Percentiles rank a stretch among this genome's conserved stretches.
Evolutionary conservation across 2,329 filamentous ascomycete genomes (phyloP).

Genomic region (Apiospora marii): DNA sequence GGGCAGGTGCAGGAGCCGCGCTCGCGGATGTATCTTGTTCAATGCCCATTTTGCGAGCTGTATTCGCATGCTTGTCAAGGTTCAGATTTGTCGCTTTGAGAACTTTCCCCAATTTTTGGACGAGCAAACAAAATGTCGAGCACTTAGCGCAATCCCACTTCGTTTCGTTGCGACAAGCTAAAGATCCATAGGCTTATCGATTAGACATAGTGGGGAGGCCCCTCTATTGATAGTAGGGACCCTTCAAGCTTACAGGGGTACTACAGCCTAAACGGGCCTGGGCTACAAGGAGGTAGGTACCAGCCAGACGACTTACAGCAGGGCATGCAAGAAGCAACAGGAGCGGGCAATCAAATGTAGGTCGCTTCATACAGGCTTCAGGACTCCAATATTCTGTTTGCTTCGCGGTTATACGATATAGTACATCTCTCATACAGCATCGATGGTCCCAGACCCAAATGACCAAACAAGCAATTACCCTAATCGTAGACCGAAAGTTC

Average conservation of each 20-base stretch:
- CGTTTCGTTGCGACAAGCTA: not conserved
- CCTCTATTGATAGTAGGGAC: too few relatives aligned
- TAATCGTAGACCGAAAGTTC: not conserved
- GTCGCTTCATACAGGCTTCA: not conserved
- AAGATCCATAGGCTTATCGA: conserved; percentile 9
- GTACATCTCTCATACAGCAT: not conserved
- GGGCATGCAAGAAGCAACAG: not conserved
- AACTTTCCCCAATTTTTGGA: conserved; percentile 8
- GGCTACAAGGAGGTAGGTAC: too few relatives aligned
- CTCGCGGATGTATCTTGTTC: conserved; percentile 30
- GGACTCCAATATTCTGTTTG: not conserved
- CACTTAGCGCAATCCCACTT: conserved; percentile 9
- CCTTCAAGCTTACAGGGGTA: not conserved
- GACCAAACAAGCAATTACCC: not conserved
- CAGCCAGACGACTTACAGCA: not conserved
- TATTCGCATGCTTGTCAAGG: conserved; percentile 33
- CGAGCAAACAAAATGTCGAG: conserved; percentile 15
- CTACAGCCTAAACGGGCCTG: not conserved
- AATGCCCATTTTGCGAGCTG: conserved; percentile 35
- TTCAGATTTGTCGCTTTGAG: not conserved
- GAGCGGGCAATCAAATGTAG: not conserved
- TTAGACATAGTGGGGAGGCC: not conserved
- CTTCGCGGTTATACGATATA: not conserved
- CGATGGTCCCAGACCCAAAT: not conserved
- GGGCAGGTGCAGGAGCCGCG: conserved; percentile 25